Percentiles rank a stretch among this genome's conserved stretches.
Conservation (phyloP, 1,284 basidiomycete genomes). For the Heliocybe sulcata region DNA sequence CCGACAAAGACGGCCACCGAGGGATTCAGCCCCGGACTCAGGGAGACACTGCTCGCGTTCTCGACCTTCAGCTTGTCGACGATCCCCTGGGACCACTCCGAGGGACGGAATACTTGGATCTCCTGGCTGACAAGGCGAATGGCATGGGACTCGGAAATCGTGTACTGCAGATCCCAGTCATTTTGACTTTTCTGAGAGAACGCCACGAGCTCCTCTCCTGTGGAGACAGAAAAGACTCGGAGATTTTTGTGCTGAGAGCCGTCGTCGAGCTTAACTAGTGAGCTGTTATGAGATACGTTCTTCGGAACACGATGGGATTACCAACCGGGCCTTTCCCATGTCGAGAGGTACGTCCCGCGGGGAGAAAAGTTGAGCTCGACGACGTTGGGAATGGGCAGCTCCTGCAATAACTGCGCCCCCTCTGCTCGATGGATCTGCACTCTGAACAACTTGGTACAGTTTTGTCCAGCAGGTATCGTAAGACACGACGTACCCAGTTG, state of each 20-base stretch:
- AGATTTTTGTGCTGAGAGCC: constrained; percentile 84
- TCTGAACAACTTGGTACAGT: constrained; percentile 26
- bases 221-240: constrained; percentile 75
- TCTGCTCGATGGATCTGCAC: constrained; percentile 76
- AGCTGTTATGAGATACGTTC: constrained; percentile 8
- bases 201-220: constrained; percentile 73
- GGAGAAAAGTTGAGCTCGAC: constrained; percentile 90
- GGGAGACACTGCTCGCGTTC: constrained; percentile 65
- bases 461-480: neutral
- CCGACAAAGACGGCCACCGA: constrained; percentile 86
- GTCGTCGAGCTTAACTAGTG: constrained; percentile 69
- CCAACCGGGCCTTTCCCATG: constrained; percentile 84
- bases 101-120: constrained; percentile 82
- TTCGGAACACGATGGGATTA: constrained; percentile 5
- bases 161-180: constrained; percentile 88
- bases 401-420: constrained; percentile 62
- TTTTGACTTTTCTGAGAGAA: constrained; percentile 84
- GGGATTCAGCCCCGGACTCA: constrained; percentile 82
- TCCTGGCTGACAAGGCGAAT: constrained; percentile 80
- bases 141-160: constrained; percentile 85
- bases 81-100: constrained; percentile 73
- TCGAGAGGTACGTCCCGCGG: constrained; percentile 85
- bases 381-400: constrained; percentile 66
- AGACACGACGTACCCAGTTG: constrained; percentile 49
- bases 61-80: constrained; percentile 81